Evolutionary conservation across 148 eudicot genomes (phyloP).

Genomic region (Euryodendron excelsum): DNA sequence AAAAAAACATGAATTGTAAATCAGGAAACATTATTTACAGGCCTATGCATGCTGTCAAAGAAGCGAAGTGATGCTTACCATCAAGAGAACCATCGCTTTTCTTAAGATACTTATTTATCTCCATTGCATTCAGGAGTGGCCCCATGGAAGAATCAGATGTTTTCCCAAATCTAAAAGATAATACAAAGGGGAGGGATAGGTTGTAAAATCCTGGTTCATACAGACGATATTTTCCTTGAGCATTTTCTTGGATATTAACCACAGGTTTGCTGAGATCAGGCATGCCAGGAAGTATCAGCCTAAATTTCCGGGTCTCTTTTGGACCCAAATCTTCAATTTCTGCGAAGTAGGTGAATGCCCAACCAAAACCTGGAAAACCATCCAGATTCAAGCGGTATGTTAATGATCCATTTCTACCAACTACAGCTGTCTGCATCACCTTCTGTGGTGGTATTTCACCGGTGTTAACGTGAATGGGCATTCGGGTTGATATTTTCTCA

Average conservation of each 20-base stretch:
- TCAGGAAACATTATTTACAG: background rate
- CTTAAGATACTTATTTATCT: conserved; percentile 73
- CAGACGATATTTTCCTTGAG: conserved; percentile 75
- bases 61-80: conserved; percentile 45
- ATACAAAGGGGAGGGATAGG: conserved; percentile 77
- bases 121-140: conserved; percentile 95
- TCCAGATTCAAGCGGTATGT: conserved; percentile 89
- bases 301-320: conserved; percentile 62
- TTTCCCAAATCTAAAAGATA: conserved; percentile 74
- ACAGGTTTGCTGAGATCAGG: conserved; percentile 67
- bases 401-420: conserved; percentile 81
- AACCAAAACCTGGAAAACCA: conserved; percentile 90
- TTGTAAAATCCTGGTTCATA: conserved; percentile 87
- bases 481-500: conserved; percentile 63
- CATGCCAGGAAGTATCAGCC: conserved; percentile 64
- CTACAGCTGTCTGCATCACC: conserved; percentile 98
- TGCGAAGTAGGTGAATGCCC: conserved; percentile 93
- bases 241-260: conserved; percentile 90
- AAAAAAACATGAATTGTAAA: background rate
- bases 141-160: conserved; percentile 85
- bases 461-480: conserved; percentile 55
- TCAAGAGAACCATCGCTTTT: conserved; percentile 71
- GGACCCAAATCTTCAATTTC: conserved; percentile 78
- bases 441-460: conserved; percentile 79
- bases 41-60: background rate